Evolutionary conservation across 2,329 filamentous ascomycete species (phyloP), one percentile per base, ranked within the genome.

Genomic region (Aspergillus sp.): DNA sequence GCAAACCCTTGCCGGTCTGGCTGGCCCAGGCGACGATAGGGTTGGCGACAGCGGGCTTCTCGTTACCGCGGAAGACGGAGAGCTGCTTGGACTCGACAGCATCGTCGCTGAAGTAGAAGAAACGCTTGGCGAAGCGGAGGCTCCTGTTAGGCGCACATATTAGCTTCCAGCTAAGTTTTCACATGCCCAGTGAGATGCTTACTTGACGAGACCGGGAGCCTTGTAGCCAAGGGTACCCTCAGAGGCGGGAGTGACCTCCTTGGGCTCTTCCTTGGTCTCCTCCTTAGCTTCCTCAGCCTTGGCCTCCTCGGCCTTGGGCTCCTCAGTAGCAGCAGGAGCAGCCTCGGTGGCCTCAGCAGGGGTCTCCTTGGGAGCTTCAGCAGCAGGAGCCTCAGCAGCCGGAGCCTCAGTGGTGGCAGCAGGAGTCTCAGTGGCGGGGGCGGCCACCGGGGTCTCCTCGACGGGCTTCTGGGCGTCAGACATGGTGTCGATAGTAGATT

Each of bases 1-100:
- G 82, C 18, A 98, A 89, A 72, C 95, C 95, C 83, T 96, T 96
- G 76, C 93, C 93, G 58, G 93, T 97, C 83, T 96, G 87, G 66
- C 87, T 87, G 62, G 93, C 91, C 91, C 95, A 97, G 36, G 95
- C 89, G 66, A 87, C 89, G 67, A 89, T 89, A 65, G 90, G 84
- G 80, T 96, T 89, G 60, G 89, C 88, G 64, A 88, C 82, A 53
- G 87, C 83, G 56, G 88, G 83, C 88, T 97, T 97, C 85, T 96
- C 92, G 70, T 86, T 88, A 79, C 92, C 91, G 67, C 96, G 83
- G 81, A 93, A 97, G 68, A 83, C 79, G 66, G 82, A 77, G 56
- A 97, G 83, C 72, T 88, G 83, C 78, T 93, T 89, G 67, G 85
- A 78, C 70, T 92, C 85, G 59, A 96, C 76, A 49, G 89, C 79